Evolutionary conservation across 1,139 yeast genomes (phyloP).

Genomic region (Eremothecium cymbalariae): DNA sequence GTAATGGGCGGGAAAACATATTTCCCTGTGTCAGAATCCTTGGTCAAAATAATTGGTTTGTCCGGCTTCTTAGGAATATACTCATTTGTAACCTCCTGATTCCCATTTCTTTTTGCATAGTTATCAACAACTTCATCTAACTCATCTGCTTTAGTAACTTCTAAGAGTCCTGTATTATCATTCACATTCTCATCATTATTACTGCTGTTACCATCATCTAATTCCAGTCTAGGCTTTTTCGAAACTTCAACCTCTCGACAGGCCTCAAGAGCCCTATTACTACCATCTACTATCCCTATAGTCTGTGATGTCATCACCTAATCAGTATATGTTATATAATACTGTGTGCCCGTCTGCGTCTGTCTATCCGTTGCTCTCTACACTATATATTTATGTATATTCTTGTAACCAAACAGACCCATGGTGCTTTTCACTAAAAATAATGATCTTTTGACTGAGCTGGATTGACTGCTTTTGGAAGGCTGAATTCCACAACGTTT

Average conservation of each 20-base stretch:
- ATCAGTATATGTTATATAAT: not conserved
- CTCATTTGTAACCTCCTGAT: conserved; percentile 4
- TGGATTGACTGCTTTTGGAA: too few species aligned
- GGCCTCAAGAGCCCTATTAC: conserved; percentile 1
- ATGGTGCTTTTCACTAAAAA: not conserved
- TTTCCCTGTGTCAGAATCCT: conserved; percentile 26
- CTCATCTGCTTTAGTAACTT: conserved; percentile 12
- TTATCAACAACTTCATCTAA: conserved; percentile 16
- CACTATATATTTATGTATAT: too few species aligned
- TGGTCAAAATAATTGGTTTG: conserved; percentile 20
- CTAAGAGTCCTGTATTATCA: conserved; percentile 10
- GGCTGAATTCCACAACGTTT: too few species aligned
- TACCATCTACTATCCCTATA: not conserved
- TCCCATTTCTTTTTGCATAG: conserved; percentile 8
- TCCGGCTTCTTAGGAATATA: conserved; percentile 11
- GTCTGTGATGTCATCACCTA: conserved; percentile 3
- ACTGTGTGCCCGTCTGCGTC: too few species aligned
- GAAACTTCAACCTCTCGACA: conserved; percentile 1
- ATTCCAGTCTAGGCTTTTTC: conserved; percentile 10
- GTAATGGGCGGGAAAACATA: conserved; percentile 33
- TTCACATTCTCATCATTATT: conserved; percentile 7
- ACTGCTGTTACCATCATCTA: conserved; percentile 6
- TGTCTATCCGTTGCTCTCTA: too few species aligned
- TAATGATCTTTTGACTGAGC: not conserved
- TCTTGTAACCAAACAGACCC: conserved; percentile 1